Conservation (phyloP, 176 grass and related monocot species). For the Oryza officinalis region DNA sequence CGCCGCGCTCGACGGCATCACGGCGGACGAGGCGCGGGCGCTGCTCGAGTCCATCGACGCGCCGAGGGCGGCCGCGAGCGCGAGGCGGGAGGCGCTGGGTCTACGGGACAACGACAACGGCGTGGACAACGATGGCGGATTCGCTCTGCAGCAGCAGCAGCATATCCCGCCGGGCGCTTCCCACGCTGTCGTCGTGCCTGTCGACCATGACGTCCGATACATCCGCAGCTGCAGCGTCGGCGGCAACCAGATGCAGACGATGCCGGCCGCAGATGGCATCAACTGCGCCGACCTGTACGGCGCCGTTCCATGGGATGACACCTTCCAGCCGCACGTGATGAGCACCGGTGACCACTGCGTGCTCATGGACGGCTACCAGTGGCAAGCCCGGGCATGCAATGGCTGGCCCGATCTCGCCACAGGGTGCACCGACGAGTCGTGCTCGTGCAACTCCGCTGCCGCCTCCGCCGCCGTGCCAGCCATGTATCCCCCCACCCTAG, state of each 20-base stretch:
- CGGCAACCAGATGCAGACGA: background rate
- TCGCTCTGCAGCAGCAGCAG: no score
- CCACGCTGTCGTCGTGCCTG: background rate
- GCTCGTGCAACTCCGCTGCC: no score
- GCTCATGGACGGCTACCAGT: background rate
- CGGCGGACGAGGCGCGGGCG: background rate
- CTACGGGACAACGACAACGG: background rate
- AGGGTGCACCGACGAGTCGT: background rate
- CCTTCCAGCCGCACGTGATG: background rate
- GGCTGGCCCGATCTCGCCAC: background rate
- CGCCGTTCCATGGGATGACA: background rate
- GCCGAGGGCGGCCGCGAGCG: background rate
- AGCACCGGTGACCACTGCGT: background rate
- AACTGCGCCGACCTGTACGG: background rate
- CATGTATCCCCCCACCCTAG: background rate
- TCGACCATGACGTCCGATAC: background rate
- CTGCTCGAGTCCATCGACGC: slow-evolving; percentile 28
- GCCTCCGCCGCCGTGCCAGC: background rate
- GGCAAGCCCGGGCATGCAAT: background rate
- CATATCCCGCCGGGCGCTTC: background rate
- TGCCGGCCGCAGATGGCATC: background rate
- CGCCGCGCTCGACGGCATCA: slow-evolving; percentile 17
- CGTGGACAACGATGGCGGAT: background rate
- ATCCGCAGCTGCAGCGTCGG: background rate
- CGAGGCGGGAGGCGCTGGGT: slow-evolving; percentile 3